Evolutionary conservation across 441 rosid genomes (phyloP).

Genomic region (Pelargonium fulgidum): DNA sequence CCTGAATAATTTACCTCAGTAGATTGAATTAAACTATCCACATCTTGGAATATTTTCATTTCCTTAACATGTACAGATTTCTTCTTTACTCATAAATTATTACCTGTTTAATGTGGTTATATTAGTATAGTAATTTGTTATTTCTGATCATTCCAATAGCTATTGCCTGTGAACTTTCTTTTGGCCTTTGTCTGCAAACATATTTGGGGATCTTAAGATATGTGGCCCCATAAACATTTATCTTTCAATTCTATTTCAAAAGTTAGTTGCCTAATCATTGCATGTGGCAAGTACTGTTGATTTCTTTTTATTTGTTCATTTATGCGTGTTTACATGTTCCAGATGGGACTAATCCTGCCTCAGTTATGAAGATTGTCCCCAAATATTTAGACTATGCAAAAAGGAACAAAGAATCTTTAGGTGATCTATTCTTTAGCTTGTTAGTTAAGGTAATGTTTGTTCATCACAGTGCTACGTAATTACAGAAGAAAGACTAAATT

Average conservation of each 20-base stretch:
- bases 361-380: constrained; percentile 27
- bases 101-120: no score
- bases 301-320: not conserved
- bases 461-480: not conserved
- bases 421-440: constrained; percentile 37
- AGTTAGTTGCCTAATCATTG: not conserved
- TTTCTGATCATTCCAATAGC: no score
- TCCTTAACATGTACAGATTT: no score
- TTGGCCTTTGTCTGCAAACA: not conserved
- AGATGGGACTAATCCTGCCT: constrained; percentile 41
- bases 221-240: not conserved
- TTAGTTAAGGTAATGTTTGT: constrained; percentile 35
- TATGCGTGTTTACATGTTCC: constrained; percentile 15
- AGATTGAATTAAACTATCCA: not conserved
- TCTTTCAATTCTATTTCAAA: not conserved
- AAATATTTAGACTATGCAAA: constrained; percentile 41
- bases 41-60: not conserved
- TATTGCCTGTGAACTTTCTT: no score
- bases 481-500: not conserved
- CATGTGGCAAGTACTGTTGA: no score
- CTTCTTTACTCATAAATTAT: no score
- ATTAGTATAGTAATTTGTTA: no score
- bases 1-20: not conserved
- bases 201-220: not conserved
- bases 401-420: constrained; percentile 38